Conservation (phyloP, 2,329 filamentous ascomycete genomes). For the Didymellaceae sp. region DNA sequence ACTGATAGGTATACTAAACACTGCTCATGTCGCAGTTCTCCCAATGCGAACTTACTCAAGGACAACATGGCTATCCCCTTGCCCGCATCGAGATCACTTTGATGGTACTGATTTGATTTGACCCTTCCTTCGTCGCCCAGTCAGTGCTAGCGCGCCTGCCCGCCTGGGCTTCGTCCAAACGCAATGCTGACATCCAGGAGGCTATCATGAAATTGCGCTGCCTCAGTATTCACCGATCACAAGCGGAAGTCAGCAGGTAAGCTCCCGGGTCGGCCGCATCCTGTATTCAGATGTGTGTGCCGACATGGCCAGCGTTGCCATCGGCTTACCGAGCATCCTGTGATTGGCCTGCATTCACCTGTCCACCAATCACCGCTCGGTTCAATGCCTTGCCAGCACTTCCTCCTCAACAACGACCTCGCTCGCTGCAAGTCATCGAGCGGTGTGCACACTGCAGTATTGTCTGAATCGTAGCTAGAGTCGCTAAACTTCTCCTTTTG, state of each 20-base stretch:
- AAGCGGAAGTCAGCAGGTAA: conserved; percentile 1
- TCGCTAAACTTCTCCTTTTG: not conserved
- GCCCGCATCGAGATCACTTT: conserved; percentile 7
- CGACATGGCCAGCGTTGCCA: conserved; percentile 12
- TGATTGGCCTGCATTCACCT: not conserved
- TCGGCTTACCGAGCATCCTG: conserved; percentile 3
- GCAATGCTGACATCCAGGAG: conserved; percentile 2
- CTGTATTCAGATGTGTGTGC: conserved; percentile 5
- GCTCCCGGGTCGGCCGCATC: conserved; percentile 1
- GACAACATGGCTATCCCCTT: no score
- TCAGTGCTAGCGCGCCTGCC: conserved; percentile 7
- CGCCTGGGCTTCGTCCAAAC: conserved; percentile 1
- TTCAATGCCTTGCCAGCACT: conserved; percentile 1
- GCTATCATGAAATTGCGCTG: conserved; percentile 7
- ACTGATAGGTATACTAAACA: not conserved
- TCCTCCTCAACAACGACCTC: conserved; percentile 1
- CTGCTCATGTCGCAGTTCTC: not conserved
- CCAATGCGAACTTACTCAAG: not conserved
- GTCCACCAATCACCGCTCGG: not conserved
- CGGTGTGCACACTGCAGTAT: not conserved
- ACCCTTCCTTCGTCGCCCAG: not conserved
- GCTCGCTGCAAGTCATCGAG: conserved; percentile 9
- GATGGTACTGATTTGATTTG: not conserved
- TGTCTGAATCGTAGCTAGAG: conserved; percentile 4
- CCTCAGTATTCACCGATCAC: conserved; percentile 12